Evolutionary conservation across 768 basidiomycete species (phyloP).

Genomic region (Psilocybe subaeruginosa): DNA sequence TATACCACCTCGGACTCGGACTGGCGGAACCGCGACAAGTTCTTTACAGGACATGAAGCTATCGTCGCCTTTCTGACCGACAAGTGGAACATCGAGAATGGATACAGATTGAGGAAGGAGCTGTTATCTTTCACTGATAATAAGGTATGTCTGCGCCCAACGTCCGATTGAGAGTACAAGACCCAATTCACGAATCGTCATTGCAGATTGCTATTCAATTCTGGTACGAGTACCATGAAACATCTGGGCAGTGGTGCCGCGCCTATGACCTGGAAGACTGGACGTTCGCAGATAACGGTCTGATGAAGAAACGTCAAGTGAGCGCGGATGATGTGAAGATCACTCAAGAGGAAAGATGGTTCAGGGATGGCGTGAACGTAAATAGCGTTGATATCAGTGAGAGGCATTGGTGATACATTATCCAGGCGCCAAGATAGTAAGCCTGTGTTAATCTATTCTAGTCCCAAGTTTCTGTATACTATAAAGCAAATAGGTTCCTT

Average conservation of each 20-base stretch:
- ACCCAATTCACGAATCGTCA: background rate
- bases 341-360: slow-evolving; percentile 51
- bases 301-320: slow-evolving; percentile 60
- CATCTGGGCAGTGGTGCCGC: slow-evolving; percentile 41
- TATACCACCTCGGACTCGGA: slow-evolving; percentile 51
- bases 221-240: slow-evolving; percentile 51
- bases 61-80: slow-evolving; percentile 48
- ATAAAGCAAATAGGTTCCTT: no score
- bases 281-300: slow-evolving; percentile 53
- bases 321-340: slow-evolving; percentile 50
- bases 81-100: slow-evolving; percentile 56
- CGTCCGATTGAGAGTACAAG: background rate
- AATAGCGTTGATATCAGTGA: slow-evolving; percentile 39
- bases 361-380: slow-evolving; percentile 45
- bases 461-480: no score
- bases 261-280: slow-evolving; percentile 60
- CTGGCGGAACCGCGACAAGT: slow-evolving; percentile 60
- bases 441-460: no score
- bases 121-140: slow-evolving; percentile 56
- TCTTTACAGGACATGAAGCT: slow-evolving; percentile 45
- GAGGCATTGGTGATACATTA: slow-evolving; percentile 29
- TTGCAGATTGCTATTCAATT: slow-evolving; percentile 50
- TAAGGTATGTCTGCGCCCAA: slow-evolving; percentile 23
- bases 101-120: slow-evolving; percentile 55
- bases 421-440: no score